Conservation (phyloP, 2,329 filamentous ascomycete species). For the Zymoseptoria passerinii region DNA sequence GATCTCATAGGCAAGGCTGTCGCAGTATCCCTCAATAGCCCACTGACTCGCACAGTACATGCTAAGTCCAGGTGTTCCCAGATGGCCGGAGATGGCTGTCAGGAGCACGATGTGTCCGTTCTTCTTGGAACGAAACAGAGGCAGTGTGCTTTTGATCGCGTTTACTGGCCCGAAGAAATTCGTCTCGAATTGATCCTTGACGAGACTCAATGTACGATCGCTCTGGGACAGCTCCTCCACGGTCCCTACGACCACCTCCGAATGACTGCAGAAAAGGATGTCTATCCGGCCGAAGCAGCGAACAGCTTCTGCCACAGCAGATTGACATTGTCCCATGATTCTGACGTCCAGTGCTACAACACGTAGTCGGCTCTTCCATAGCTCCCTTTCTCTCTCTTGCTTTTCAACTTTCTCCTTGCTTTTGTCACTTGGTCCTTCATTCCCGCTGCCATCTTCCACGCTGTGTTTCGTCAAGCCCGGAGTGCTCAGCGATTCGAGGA, state of each 20-base stretch:
- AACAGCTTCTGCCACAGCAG: conserved; percentile 79
- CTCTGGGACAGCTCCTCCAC: conserved; percentile 81
- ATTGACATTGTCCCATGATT: conserved; percentile 64
- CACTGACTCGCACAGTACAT: conserved; percentile 90
- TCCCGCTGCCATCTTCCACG: conserved; percentile 1
- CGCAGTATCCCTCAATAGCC: conserved; percentile 93
- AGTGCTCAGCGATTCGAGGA: conserved; percentile 52
- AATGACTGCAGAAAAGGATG: conserved; percentile 82
- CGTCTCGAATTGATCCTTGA: conserved; percentile 85
- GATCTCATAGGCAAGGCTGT: conserved; percentile 89
- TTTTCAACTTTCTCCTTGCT: conserved; percentile 49
- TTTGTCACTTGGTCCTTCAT: conserved; percentile 17
- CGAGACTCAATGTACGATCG: conserved; percentile 63
- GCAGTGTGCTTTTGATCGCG: conserved; percentile 81
- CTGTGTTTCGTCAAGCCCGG: conserved; percentile 3
- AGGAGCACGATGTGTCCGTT: conserved; percentile 86
- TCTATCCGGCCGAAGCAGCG: conserved; percentile 79
- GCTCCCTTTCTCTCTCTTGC: conserved; percentile 14
- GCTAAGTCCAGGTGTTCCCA: conserved; percentile 83
- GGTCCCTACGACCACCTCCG: conserved; percentile 79
- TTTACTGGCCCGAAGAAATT: conserved; percentile 96
- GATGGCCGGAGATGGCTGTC: conserved; percentile 82
- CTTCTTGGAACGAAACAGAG: conserved; percentile 67
- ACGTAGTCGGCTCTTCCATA: conserved; percentile 68
- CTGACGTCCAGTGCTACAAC: conserved; percentile 53